These are phyloP conservation scores for Russula vinacea DNA, from an alignment of 768 basidiomycete species.

Conservation along the genomic window DNA sequence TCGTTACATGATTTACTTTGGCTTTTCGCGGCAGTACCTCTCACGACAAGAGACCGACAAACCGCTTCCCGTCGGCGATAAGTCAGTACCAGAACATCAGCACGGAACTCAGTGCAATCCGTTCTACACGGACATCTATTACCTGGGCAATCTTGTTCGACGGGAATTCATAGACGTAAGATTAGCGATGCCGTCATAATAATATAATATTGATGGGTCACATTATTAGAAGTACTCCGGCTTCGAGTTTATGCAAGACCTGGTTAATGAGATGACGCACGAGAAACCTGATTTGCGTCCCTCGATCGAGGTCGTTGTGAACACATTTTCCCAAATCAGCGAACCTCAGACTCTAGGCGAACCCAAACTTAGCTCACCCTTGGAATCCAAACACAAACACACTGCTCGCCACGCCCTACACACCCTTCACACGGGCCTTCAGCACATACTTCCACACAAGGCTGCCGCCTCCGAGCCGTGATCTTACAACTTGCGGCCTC, in stretches of 20 bases:
- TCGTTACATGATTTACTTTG: background rate
- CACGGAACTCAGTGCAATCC: background rate
- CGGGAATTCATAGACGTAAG: background rate
- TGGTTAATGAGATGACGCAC: conserved; percentile 39
- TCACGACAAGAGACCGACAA: background rate
- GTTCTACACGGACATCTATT: conserved; percentile 2
- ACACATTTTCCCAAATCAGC: conserved; percentile 36
- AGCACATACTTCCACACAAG: too few species aligned
- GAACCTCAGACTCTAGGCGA: background rate
- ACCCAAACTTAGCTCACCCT: too few species aligned
- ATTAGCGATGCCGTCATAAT: background rate
- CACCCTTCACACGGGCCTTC: too few species aligned
- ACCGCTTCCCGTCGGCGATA: background rate
- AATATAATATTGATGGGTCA: background rate
- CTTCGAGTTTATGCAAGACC: conserved; percentile 20
- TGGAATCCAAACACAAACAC: too few species aligned
- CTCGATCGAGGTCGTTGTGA: conserved; percentile 38
- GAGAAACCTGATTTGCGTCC: conserved; percentile 38
- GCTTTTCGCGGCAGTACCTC: background rate
- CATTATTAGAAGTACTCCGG: conserved; percentile 16
- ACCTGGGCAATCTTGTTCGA: background rate
- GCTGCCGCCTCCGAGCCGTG: too few species aligned
- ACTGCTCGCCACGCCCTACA: too few species aligned
- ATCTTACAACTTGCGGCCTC: too few species aligned
- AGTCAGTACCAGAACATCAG: background rate